Base-by-base conservation (phyloP, 306 rosid genomes). In the Medicago lupulina region DNA sequence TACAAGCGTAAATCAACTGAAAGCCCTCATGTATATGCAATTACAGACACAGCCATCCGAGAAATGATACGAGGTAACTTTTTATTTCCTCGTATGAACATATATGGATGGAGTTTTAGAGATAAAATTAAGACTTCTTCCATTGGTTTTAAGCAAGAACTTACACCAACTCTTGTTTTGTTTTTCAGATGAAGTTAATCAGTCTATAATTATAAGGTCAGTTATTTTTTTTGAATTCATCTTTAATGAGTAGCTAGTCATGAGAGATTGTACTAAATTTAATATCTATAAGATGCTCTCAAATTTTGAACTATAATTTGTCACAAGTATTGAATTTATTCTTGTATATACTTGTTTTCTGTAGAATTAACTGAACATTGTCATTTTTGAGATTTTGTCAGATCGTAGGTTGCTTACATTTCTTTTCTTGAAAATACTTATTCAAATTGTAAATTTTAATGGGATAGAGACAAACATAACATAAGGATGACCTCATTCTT, bases 1-100 rank as follows among this genome's bases (percentile, higher is more conserved):
- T 93, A 93, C 65, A 89, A 83, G 83, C 87, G 83, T 40, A 93
- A 93, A 82, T 57, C 91, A 57, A 71, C 87, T 49, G 94, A 91
- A 51, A 91, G 87, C 60, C 98, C 98, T 16, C 98, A 93, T 71
- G 98, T 93, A 70, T 93, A 91, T 83, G 98, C 97, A 79, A 93
- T 93, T 80, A 82, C 97, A 31, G 98, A 93, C 76, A 91, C 91
- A 47, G 97, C 97, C 81, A 91, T 93, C 70, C 86, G 86, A 54
- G 97, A 93, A 86, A 93, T 93, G 98, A 88, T 75, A 81, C 85
- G 98, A 73, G 98, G 98, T 93, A 68, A 55, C 63, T 62, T 73
- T 46, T 23, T 61, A 14, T 28, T 61, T 69, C 46, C 23, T 49
- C 57, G 18, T 36, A 63, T 39, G 15, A 60, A 16, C 46, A 41